These are phyloP conservation scores for Coprinellus aureogranulatus DNA, from an alignment of 768 basidiomycete species.

Conservation along the genomic window DNA sequence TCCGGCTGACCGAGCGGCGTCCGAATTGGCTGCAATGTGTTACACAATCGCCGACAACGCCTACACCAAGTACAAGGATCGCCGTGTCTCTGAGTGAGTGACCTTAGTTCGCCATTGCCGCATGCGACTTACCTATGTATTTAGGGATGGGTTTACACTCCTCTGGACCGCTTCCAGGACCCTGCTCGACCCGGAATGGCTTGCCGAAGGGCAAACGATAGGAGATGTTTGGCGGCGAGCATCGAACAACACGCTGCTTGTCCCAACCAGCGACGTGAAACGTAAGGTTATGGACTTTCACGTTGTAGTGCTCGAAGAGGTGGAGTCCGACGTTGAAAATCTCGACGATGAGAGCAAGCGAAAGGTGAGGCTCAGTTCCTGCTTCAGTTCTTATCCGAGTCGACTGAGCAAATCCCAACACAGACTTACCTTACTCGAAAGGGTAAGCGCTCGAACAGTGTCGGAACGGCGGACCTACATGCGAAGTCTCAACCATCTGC, in stretches of 20 bases:
- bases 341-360: too few relatives aligned
- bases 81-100: not conserved
- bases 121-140: not conserved
- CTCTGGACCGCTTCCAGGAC: not conserved
- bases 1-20: not conserved
- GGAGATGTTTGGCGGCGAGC: not conserved
- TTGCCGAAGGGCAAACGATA: not conserved
- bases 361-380: too few relatives aligned
- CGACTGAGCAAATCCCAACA: too few relatives aligned
- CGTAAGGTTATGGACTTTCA: not conserved
- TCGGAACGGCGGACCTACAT: not conserved
- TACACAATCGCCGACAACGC: not conserved
- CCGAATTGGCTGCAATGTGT: not conserved
- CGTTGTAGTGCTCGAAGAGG: too few relatives aligned
- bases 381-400: too few relatives aligned
- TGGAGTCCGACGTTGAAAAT: too few relatives aligned
- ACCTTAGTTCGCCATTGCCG: not conserved
- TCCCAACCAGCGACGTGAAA: not conserved
- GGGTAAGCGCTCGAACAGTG: not conserved
- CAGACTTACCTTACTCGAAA: too few relatives aligned
- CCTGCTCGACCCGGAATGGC: not conserved
- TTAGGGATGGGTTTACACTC: not conserved
- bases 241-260: not conserved
- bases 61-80: not conserved
- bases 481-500: too few relatives aligned